Base-by-base conservation (phyloP, 225 moss, liverwort and hornwort species). In the Polytrichum formosum region DNA sequence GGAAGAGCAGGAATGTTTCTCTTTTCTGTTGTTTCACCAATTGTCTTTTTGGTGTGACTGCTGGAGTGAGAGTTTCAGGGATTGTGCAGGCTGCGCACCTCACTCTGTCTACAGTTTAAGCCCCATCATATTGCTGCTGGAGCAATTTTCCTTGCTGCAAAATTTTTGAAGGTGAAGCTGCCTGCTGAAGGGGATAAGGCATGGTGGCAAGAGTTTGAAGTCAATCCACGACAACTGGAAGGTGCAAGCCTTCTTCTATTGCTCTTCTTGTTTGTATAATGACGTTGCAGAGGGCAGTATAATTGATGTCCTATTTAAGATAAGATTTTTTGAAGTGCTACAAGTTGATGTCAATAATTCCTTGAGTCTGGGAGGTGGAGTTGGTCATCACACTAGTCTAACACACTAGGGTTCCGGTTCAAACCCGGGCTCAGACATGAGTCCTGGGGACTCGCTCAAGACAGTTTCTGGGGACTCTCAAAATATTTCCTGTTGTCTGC, bases 71-170 rank as follows among this genome's bases (percentile, higher is more conserved):
- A 58, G 8, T 58, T 58, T 78, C 70, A 67, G 67, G 37, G 69
- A 63, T 70, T 87, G 76, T 93, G 91, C 90, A 96, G 93, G 86
- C 86, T 97, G 81, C 89, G 90, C 71, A 97, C 96, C 68, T 93
- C 92, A 72, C 82, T 97, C 69, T 97, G 96, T 81, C 81, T 97
- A 74, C 93, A 97, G 77, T 97, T 93, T 72, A 92, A 93, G 77
- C 92, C 96, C 65, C 92, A 93, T 68, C 93, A 97, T 66, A 97
- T 97, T 70, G 96, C 93, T 76, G 93, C 96, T 64, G 93, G 92
- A 59, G 96, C 96, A 21, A 92, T 97, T 70, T 93, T 97, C 67
- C 82, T 97, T n/a, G 92, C 96, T 74, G 96, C 93, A 56, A 97
- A 93, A 79, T 93, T 97, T 67, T 81, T 97, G 65, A 83, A 87